Evolutionary conservation across 805 yeast genomes (phyloP).

Genomic region (Ogataea allantospora): DNA sequence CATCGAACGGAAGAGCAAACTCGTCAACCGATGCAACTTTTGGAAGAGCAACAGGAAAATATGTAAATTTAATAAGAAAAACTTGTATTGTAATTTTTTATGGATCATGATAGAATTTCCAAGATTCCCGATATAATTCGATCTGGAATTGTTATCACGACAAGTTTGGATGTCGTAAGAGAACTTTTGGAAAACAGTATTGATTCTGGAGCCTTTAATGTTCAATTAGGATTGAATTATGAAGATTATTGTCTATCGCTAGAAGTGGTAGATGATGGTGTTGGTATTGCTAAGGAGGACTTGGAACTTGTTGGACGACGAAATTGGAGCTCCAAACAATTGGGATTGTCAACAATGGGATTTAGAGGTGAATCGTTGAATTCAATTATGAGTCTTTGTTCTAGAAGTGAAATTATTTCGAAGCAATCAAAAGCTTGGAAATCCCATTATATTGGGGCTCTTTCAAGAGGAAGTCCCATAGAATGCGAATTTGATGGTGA

Average conservation of each 20-base stretch:
- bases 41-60: not conserved
- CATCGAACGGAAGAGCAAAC: slow-evolving; percentile 1
- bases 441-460: slow-evolving; percentile 19
- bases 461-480: slow-evolving; percentile 1
- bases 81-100: not conserved
- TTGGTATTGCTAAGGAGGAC: slow-evolving; percentile 56
- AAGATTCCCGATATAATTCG: slow-evolving; percentile 1
- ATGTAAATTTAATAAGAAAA: not conserved
- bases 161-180: slow-evolving; percentile 10
- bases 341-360: slow-evolving; percentile 48
- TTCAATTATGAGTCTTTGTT: slow-evolving; percentile 46
- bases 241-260: slow-evolving; percentile 32
- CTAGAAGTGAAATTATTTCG: slow-evolving; percentile 49
- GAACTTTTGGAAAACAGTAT: slow-evolving; percentile 55
- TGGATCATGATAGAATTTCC: slow-evolving; percentile 3
- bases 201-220: slow-evolving; percentile 48
- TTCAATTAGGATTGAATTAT: slow-evolving; percentile 28
- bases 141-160: not conserved
- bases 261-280: slow-evolving; percentile 66
- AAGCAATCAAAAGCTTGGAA: slow-evolving; percentile 34
- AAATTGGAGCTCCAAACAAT: slow-evolving; percentile 56
- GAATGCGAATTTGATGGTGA: not conserved
- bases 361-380: slow-evolving; percentile 72
- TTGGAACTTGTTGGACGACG: slow-evolving; percentile 45
- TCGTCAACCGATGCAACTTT: not conserved